A percentile compares a stretch with the other conserved stretches of the same genome.
Conservation (phyloP, 441 rosid species). For the Euphorbia corollata region DNA sequence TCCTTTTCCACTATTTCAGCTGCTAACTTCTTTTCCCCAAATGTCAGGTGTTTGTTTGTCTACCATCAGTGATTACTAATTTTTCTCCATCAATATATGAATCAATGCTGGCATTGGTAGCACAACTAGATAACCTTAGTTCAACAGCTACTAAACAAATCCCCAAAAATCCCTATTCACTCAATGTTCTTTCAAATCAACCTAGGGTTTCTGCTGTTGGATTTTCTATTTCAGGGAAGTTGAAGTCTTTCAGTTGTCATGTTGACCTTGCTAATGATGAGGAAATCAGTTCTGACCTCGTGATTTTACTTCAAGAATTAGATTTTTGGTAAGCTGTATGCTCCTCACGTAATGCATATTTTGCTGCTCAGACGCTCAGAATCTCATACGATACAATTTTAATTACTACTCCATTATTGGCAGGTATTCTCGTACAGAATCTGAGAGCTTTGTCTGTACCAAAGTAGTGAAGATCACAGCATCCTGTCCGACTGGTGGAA, state of each 20-base stretch:
- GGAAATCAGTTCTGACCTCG: constrained; percentile 48
- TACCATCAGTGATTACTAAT: constrained; percentile 41
- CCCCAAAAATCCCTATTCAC: constrained; percentile 22
- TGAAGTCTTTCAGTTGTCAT: constrained; percentile 41
- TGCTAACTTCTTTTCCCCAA: constrained; percentile 17
- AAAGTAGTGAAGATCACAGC: constrained; percentile 46
- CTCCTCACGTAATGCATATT: constrained; percentile 11
- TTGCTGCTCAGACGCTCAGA: constrained; percentile 5
- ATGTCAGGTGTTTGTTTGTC: constrained; percentile 54
- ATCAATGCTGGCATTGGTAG: constrained; percentile 47
- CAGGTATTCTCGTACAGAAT: constrained; percentile 57
- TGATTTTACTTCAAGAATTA: constrained; percentile 38
- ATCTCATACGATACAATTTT: neutral
- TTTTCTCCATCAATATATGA: constrained; percentile 51
- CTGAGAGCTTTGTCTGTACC: constrained; percentile 39
- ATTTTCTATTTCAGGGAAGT: constrained; percentile 45
- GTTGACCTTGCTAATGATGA: constrained; percentile 67
- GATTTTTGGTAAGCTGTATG: constrained; percentile 45
- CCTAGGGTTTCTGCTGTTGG: constrained; percentile 36
- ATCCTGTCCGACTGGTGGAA: constrained; percentile 34
- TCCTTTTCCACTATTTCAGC: constrained; percentile 2
- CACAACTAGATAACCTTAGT: constrained; percentile 37
- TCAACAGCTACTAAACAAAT: constrained; percentile 31
- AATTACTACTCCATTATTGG: constrained; percentile 12
- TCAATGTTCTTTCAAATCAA: constrained; percentile 23